phyloP scores from a whole-genome alignment of 257 asterid species.

The Leonotis leonurus region DNA sequence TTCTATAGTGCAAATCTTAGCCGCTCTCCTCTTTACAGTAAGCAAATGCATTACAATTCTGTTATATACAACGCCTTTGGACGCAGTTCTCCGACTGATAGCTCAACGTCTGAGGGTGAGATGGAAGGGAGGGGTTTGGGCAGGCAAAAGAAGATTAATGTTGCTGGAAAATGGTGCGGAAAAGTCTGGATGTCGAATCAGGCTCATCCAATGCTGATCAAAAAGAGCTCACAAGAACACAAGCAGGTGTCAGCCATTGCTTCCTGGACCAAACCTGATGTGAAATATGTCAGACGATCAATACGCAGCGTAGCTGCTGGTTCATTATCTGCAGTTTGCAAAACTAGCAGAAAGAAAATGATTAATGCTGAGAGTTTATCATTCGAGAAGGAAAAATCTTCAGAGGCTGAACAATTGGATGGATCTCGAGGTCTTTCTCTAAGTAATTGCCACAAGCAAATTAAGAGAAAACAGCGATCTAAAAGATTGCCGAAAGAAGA shows the following conservation, averaged over 20 bases:
- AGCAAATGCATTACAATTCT: conserved; percentile 90
- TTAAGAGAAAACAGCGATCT: conserved; percentile 25
- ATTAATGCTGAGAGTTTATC: conserved; percentile 29
- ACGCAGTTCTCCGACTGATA: conserved; percentile 38
- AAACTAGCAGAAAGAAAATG: conserved; percentile 42
- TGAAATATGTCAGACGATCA: conserved; percentile 38
- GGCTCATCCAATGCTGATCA: conserved; percentile 71
- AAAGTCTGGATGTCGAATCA: conserved; percentile 96
- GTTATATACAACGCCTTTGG: conserved; percentile 77
- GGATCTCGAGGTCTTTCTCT: conserved; percentile 10
- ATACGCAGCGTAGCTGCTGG: conserved; percentile 28
- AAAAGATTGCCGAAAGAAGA: conserved; percentile 25
- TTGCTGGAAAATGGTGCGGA: conserved; percentile 99
- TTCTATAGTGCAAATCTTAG: conserved; percentile 90
- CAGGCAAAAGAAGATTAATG: conserved; percentile 61
- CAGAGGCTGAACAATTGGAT: conserved; percentile 22
- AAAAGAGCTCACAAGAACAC: conserved; percentile 35
- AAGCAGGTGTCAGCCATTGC: conserved; percentile 26
- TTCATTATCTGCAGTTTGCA: conserved; percentile 23
- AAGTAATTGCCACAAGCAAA: conserved; percentile 9
- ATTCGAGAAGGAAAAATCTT: conserved; percentile 22
- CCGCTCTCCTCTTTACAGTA: conserved; percentile 87
- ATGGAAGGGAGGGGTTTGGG: conserved; percentile 36
- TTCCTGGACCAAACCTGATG: conserved; percentile 24
- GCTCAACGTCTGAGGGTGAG: conserved; percentile 22